Evolutionary conservation across 1,139 yeast species (phyloP).

Genomic region (Geotrichum restrictum): DNA sequence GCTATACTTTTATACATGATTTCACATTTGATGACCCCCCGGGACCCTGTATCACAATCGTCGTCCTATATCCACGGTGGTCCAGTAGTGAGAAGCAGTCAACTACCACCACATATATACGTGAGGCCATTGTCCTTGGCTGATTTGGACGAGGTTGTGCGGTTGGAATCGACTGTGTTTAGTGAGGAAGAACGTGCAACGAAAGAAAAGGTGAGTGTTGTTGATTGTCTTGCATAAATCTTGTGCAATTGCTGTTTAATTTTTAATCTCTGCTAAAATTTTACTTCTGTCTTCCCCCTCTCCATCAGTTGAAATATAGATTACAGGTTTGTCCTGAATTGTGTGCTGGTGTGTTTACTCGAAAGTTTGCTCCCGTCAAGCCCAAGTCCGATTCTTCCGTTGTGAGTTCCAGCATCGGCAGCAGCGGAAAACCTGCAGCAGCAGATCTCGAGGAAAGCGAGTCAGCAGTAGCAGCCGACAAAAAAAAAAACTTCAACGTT

Average conservation of each 20-base stretch:
- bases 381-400: not conserved
- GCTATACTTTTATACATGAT: constrained; percentile 1
- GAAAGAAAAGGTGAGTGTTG: constrained; percentile 47
- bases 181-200: constrained; percentile 63
- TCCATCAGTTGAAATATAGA: constrained; percentile 48
- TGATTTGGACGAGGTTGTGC: constrained; percentile 60
- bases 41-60: constrained; percentile 17
- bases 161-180: constrained; percentile 68
- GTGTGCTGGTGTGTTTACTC: constrained; percentile 77
- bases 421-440: not conserved
- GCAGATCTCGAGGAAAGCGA: not conserved
- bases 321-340: constrained; percentile 82
- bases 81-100: too few species aligned
- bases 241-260: not conserved
- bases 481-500: not conserved
- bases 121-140: constrained; percentile 68
- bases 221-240: not conserved
- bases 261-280: too few species aligned
- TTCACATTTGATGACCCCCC: not conserved
- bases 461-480: not conserved
- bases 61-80: too few species aligned
- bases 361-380: constrained; percentile 39
- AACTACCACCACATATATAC: constrained; percentile 59
- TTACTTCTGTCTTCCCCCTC: too few species aligned
- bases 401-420: not conserved